phyloP scores from a whole-genome alignment of 306 rosid genomes.

The Rubus idaeus region DNA sequence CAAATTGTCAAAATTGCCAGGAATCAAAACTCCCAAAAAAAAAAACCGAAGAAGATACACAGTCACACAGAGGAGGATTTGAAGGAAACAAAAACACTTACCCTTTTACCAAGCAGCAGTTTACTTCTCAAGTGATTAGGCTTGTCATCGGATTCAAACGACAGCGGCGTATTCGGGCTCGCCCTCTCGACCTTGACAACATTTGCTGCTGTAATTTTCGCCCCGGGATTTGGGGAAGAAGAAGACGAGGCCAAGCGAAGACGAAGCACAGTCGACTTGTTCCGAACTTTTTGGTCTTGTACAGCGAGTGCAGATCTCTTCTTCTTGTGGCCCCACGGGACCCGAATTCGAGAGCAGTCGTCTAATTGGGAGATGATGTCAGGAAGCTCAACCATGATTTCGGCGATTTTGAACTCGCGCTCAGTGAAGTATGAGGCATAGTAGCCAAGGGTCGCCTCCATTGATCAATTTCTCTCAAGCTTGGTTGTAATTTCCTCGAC shows the following conservation, averaged over 20 bases:
- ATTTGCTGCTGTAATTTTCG: neutral
- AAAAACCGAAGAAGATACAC: neutral
- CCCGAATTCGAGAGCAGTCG: neutral
- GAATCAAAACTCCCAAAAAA: neutral
- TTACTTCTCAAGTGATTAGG: constrained; percentile 23
- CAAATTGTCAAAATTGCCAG: neutral
- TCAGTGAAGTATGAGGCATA: constrained; percentile 1
- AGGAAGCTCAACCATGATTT: constrained; percentile 33
- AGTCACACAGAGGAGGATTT: neutral
- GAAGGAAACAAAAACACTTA: constrained; percentile 14
- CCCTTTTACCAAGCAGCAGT: constrained; percentile 37
- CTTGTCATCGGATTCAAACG: constrained; percentile 57
- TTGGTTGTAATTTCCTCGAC: neutral
- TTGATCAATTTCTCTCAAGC: neutral
- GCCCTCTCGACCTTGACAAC: constrained; percentile 32
- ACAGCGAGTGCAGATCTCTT: constrained; percentile 48
- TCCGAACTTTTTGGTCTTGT: neutral
- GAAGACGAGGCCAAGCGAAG: constrained; percentile 8
- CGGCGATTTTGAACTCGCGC: constrained; percentile 34
- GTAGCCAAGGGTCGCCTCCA: neutral
- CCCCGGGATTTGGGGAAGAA: neutral
- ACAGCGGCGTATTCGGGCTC: constrained; percentile 55
- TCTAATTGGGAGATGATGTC: constrained; percentile 15
- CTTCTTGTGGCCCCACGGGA: constrained; percentile 39
- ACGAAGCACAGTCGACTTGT: neutral